phyloP scores from a whole-genome alignment of 345 rosid species.

The Arabis hirsuta region DNA sequence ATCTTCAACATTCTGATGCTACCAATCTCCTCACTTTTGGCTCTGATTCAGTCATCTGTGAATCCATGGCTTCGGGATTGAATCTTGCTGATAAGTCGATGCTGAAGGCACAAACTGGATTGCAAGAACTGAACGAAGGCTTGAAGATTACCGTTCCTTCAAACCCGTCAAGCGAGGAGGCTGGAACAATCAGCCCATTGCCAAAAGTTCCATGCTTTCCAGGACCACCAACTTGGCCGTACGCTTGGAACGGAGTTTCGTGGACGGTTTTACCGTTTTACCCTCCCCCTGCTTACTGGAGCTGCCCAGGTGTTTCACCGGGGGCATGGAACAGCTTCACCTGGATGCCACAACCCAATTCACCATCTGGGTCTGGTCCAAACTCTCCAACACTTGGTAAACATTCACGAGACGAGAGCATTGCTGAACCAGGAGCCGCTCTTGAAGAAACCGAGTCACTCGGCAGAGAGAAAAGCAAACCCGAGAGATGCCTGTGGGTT shows the following conservation, averaged over 20 bases:
- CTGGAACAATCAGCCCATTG: conserved; percentile 25
- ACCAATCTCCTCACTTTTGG: conserved; percentile 72
- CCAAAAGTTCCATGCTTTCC: conserved; percentile 45
- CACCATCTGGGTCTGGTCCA: conserved; percentile 62
- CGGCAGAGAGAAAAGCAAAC: conserved; percentile 48
- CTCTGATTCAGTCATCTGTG: conserved; percentile 72
- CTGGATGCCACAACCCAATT: conserved; percentile 74
- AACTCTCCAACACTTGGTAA: conserved; percentile 87
- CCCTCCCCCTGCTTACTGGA: conserved; percentile 67
- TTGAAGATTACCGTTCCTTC: conserved; percentile 41
- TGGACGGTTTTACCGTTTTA: conserved; percentile 47
- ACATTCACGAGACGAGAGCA: conserved; percentile 78
- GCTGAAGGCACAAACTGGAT: conserved; percentile 35
- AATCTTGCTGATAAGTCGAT: conserved; percentile 70
- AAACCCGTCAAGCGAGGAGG: conserved; percentile 36
- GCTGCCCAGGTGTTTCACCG: conserved; percentile 55
- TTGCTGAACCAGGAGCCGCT: conserved; percentile 42
- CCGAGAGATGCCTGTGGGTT: conserved; percentile 72
- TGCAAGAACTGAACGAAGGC: conserved; percentile 39
- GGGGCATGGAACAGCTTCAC: conserved; percentile 66
- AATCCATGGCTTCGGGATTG: conserved; percentile 81
- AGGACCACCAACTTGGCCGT: conserved; percentile 48
- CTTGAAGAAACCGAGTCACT: conserved; percentile 46
- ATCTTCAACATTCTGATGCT: conserved; percentile 70
- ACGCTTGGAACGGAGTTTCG: conserved; percentile 47